Evolutionary conservation across 768 basidiomycete species (phyloP).

Genomic region (Agaricus sinodeliciosus): DNA sequence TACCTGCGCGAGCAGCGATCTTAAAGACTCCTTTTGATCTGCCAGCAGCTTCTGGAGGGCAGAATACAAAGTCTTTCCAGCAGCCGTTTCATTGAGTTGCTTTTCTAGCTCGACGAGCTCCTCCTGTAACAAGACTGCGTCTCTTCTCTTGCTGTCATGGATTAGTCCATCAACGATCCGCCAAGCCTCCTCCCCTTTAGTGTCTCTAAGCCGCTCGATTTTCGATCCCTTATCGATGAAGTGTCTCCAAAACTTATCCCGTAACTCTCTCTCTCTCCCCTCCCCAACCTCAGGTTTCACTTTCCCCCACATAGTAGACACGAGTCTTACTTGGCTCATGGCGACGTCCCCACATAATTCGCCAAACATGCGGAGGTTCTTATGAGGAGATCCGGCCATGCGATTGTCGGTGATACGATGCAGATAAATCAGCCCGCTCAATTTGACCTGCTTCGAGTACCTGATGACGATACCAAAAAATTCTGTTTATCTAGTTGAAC

Average conservation of each 20-base stretch:
- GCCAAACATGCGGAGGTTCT: conserved; percentile 12
- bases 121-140: conserved; percentile 17
- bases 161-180: conserved; percentile 17
- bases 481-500: not conserved
- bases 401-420: conserved; percentile 13
- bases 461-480: not conserved
- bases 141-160: conserved; percentile 1
- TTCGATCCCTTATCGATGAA: conserved; percentile 36
- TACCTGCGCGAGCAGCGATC: not conserved
- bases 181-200: conserved; percentile 19
- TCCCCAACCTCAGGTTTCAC: conserved; percentile 27
- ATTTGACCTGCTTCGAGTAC: conserved; percentile 7
- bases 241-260: conserved; percentile 38
- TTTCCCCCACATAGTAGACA: conserved; percentile 19
- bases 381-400: conserved; percentile 9
- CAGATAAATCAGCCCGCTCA: conserved; percentile 13
- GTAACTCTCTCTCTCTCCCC: conserved; percentile 36
- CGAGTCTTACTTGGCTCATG: conserved; percentile 11
- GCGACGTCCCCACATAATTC: conserved; percentile 13
- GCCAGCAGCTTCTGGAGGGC: conserved; percentile 20
- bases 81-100: conserved; percentile 19
- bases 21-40: conserved; percentile 15
- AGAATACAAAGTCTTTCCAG: conserved; percentile 16
- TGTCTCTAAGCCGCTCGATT: conserved; percentile 17
- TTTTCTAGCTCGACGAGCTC: conserved; percentile 18